These are phyloP conservation scores for Scedosporium dehoogii DNA, from an alignment of 2,329 filamentous ascomycete genomes.

Conservation along the genomic window DNA sequence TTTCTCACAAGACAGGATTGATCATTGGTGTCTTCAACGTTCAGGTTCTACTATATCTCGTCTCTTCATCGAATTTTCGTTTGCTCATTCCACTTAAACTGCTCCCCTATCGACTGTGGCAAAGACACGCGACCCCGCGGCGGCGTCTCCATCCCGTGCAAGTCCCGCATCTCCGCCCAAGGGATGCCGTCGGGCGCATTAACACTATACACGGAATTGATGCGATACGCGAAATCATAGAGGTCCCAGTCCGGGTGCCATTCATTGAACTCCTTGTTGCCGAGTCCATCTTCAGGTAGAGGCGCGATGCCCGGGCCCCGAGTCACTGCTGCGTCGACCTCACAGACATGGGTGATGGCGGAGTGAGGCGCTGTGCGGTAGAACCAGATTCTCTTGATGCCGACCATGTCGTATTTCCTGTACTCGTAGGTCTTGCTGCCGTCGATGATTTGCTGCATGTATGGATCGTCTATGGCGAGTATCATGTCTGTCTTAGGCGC, in stretches of 20 bases:
- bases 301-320: not conserved
- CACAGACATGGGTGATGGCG: slow-evolving; percentile 17
- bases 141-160: no score
- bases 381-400: slow-evolving; percentile 16
- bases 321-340: slow-evolving; percentile 9
- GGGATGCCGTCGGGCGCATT: no score
- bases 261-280: slow-evolving; percentile 18
- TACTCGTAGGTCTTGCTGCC: slow-evolving; percentile 16
- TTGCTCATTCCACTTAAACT: no score
- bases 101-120: no score
- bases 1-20: no score
- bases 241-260: slow-evolving; percentile 15
- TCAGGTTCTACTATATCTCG: no score
- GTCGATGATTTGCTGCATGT: slow-evolving; percentile 16
- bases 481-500: not conserved
- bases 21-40: no score
- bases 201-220: slow-evolving; percentile 7
- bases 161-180: no score
- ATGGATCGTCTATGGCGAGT: not conserved
- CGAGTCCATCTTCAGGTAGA: slow-evolving; percentile 13
- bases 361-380: slow-evolving; percentile 17
- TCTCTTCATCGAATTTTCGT: no score
- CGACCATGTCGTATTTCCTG: slow-evolving; percentile 13
- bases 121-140: no score
- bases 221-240: slow-evolving; percentile 18